Evolutionary conservation across 108 stramenopile genomes (phyloP).

Genomic region (Skeletonema costatum): DNA sequence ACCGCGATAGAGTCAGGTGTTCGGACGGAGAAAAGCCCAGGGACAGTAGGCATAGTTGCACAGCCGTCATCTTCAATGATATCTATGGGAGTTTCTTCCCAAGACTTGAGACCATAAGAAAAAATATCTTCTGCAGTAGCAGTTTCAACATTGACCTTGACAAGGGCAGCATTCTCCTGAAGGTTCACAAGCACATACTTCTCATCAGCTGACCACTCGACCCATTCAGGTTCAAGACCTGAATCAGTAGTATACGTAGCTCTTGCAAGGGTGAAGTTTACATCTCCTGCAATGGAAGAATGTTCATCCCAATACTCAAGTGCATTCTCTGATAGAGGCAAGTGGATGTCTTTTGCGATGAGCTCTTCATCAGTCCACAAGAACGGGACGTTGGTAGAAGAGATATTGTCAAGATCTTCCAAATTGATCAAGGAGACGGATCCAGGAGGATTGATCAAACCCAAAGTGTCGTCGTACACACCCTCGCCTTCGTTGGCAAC

Average conservation of each 20-base stretch:
- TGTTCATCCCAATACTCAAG: slow-evolving; percentile 53
- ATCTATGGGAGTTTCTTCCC: slow-evolving; percentile 45
- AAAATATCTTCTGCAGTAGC: slow-evolving; percentile 42
- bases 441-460: slow-evolving; percentile 33
- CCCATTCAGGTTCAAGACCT: slow-evolving; percentile 51
- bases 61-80: slow-evolving; percentile 57
- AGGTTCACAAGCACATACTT: slow-evolving; percentile 49
- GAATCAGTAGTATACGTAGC: slow-evolving; percentile 39
- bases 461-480: slow-evolving; percentile 14
- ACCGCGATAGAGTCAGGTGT: slow-evolving; percentile 48
- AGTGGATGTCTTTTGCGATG: slow-evolving; percentile 31
- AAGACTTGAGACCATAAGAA: slow-evolving; percentile 46
- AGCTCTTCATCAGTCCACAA: slow-evolving; percentile 49
- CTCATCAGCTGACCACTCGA: slow-evolving; percentile 46
- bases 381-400: slow-evolving; percentile 17
- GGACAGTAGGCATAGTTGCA: slow-evolving; percentile 25
- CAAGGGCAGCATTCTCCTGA: slow-evolving; percentile 59
- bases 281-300: slow-evolving; percentile 31
- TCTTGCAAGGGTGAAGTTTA: slow-evolving; percentile 25
- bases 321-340: slow-evolving; percentile 47
- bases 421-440: slow-evolving; percentile 13
- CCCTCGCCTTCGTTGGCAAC: slow-evolving; percentile 61
- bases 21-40: slow-evolving; percentile 22
- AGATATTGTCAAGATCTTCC: slow-evolving; percentile 11
- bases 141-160: slow-evolving; percentile 36